Evolutionary conservation across 1,284 basidiomycete genomes (phyloP), one percentile per base, ranked within the genome.

Genomic region (Porogramme epimiltina): DNA sequence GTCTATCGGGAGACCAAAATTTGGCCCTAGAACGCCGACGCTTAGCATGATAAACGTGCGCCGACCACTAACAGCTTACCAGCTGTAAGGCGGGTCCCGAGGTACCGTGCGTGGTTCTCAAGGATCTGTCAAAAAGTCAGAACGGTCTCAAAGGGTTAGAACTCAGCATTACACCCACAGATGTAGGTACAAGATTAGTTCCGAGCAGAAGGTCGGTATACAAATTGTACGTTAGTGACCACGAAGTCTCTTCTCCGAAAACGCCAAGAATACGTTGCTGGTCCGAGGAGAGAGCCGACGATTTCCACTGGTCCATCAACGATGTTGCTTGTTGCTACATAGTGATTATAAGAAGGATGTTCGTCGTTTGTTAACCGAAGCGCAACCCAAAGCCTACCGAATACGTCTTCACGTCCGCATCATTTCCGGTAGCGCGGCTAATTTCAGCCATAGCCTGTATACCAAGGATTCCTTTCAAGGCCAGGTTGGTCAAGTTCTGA

Each of bases 381-480:
- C 5, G 10, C 8, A 37, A 37, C 9, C 9, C 13, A 37, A 16
- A 37, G 34, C 34, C 37, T 56, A 85, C 85, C 45, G 77, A 84
- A 60, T 87, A 88, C 62, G 86, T 85, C 11, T 70, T 65, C 33
- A 74, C 75, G 52, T 71, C 72, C 8, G 66, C 68, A 1, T 62
- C 68, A 52, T 86, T 71, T 1, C 84, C 85, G 8, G 84, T 64
- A 24, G 82, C 61, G 2, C 66, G 61, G 0, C 77, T 77, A 41
- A 89, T 84, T 51, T 80, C 70, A 0, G 80, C 72, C 85, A 89
- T 88, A 10, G 78, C 85, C 59, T 78, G 81, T 66, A 90, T 89
- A 20, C 85, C 87, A 48, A 86, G 70, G 54, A 89, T 87, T 9
- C 87, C 88, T 62, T 91, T 90, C 71, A 90, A 86, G 0, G 88